Evolutionary conservation across 257 asterid genomes (phyloP).

Genomic region (Osmanthus fragrans): DNA sequence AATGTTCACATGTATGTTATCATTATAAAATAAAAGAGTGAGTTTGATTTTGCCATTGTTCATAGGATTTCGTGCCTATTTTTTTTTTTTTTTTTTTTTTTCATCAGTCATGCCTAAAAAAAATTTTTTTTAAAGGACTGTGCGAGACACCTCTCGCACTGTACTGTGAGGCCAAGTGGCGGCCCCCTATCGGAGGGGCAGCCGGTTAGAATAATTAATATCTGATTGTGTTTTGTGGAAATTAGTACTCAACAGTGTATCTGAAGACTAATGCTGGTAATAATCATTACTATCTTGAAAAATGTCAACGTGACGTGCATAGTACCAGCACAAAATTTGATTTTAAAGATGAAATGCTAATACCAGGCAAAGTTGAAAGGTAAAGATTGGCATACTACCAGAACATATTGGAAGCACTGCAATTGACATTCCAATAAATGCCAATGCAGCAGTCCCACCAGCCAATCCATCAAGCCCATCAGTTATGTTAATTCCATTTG

Average conservation of each 20-base stretch:
- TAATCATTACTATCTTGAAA: neutral
- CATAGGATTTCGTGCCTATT: too few relatives aligned
- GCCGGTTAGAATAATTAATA: too few relatives aligned
- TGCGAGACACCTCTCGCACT: too few relatives aligned
- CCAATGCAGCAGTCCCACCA: constrained; percentile 88
- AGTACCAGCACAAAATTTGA: neutral
- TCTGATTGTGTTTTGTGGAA: constrained; percentile 43
- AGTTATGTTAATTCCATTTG: constrained; percentile 69
- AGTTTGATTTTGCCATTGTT: too few relatives aligned
- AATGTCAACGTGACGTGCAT: neutral
- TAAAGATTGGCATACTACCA: constrained; percentile 44
- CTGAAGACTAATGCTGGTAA: neutral
- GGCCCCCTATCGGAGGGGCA: too few relatives aligned
- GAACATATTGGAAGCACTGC: constrained; percentile 91
- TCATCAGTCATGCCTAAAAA: too few relatives aligned
- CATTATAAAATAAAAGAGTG: too few relatives aligned
- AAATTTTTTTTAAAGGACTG: too few relatives aligned
- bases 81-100: too few relatives aligned
- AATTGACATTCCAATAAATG: constrained; percentile 85
- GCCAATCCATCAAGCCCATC: constrained; percentile 93
- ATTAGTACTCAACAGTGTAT: constrained; percentile 19
- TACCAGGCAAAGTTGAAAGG: neutral
- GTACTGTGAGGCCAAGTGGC: too few relatives aligned
- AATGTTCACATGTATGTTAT: too few relatives aligned
- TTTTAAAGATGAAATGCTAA: constrained; percentile 3